phyloP scores from a whole-genome alignment of 768 basidiomycete genomes.

The Tremella yokohamensis region DNA sequence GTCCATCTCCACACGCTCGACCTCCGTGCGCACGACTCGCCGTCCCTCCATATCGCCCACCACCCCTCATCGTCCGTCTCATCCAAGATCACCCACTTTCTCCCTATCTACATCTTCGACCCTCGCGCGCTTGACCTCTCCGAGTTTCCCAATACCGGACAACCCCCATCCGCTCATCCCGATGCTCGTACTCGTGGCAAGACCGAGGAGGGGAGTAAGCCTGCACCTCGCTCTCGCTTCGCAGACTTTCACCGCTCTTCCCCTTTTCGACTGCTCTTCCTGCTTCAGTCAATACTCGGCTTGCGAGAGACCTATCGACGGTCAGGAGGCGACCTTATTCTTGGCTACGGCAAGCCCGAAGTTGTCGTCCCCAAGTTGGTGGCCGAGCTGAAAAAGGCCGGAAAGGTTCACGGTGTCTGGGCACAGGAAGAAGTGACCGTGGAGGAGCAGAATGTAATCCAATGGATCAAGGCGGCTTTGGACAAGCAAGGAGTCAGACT shows the following conservation, averaged over 20 bases:
- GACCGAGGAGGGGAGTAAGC: constrained; percentile 17
- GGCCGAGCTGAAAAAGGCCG: constrained; percentile 35
- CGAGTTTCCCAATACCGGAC: constrained; percentile 29
- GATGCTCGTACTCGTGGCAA: constrained; percentile 11
- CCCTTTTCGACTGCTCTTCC: constrained; percentile 45
- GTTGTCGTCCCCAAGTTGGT: constrained; percentile 46
- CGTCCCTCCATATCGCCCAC: constrained; percentile 38
- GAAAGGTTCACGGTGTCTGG: constrained; percentile 47
- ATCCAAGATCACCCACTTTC: constrained; percentile 49
- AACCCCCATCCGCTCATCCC: neutral
- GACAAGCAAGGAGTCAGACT: constrained; percentile 30
- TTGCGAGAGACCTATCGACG: constrained; percentile 39
- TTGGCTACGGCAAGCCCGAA: constrained; percentile 53
- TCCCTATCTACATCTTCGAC: constrained; percentile 54
- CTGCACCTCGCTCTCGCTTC: constrained; percentile 26
- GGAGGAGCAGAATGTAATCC: constrained; percentile 16
- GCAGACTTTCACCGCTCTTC: constrained; percentile 37
- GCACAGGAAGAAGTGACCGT: constrained; percentile 49
- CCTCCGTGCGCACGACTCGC: constrained; percentile 43
- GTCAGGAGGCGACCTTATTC: constrained; percentile 48
- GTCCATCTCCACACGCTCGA: constrained; percentile 48
- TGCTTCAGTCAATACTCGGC: constrained; percentile 50
- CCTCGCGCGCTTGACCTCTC: constrained; percentile 52
- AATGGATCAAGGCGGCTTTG: constrained; percentile 27
- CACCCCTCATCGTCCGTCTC: constrained; percentile 25